A percentile compares a stretch with the other conserved stretches of the same genome.
Conservation (phyloP, 148 eudicot genomes). For the Fagopyrum esculentum region DNA sequence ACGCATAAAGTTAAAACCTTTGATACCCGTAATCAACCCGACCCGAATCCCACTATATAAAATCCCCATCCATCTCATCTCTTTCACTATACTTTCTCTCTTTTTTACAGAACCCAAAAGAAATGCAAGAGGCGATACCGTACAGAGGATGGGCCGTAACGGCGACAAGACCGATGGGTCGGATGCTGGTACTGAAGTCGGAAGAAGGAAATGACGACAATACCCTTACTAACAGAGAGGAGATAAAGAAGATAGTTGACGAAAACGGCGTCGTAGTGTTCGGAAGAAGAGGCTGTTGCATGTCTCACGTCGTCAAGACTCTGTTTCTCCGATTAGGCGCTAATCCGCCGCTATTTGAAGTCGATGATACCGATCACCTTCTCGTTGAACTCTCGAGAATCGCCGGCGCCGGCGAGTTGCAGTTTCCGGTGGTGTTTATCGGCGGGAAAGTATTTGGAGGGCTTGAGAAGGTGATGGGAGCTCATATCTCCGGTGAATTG, state of each 20-base stretch:
- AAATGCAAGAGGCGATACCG: conserved; percentile 52
- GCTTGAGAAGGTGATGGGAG: conserved; percentile 57
- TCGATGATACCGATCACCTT: conserved; percentile 37
- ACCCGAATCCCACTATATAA: not conserved
- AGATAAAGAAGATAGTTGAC: conserved; percentile 25
- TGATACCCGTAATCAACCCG: not conserved
- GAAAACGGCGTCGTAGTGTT: conserved; percentile 68
- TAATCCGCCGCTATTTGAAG: conserved; percentile 49
- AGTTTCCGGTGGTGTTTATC: conserved; percentile 67
- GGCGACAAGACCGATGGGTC: conserved; percentile 19
- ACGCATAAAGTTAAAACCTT: not conserved
- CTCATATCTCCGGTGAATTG: conserved; percentile 81
- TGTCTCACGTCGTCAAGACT: conserved; percentile 69
- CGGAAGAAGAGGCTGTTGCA: conserved; percentile 63
- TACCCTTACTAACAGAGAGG: conserved; percentile 4
- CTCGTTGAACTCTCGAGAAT: conserved; percentile 23
- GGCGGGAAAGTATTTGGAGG: conserved; percentile 81
- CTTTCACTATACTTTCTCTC: not conserved
- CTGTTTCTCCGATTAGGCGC: conserved; percentile 59
- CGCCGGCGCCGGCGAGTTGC: conserved; percentile 10
- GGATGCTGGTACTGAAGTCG: not conserved
- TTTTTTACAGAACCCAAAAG: too few species aligned
- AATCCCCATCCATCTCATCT: not conserved
- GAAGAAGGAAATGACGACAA: not conserved
- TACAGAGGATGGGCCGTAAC: conserved; percentile 30